A percentile compares a stretch with the other conserved stretches of the same genome.
Conservation (phyloP, 148 eudicot genomes). For the Camellia lanceoleosa region DNA sequence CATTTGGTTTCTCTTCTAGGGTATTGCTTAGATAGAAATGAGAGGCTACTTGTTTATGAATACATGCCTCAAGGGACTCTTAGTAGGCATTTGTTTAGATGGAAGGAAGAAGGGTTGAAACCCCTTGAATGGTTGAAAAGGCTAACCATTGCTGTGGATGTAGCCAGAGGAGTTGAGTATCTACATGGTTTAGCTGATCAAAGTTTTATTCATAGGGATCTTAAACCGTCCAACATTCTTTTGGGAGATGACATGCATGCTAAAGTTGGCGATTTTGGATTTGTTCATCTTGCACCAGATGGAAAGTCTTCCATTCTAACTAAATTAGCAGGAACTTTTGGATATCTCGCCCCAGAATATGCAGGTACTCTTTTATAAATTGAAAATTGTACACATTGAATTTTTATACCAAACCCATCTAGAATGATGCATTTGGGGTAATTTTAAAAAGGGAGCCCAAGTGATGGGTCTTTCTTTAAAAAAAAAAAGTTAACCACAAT, state of each 20-base stretch:
- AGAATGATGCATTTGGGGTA: neutral
- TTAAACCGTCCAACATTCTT: slow-evolving; percentile 29
- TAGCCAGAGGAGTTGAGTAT: slow-evolving; percentile 29
- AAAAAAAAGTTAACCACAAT: too few species aligned
- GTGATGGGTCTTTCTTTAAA: too few species aligned
- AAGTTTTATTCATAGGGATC: slow-evolving; percentile 28
- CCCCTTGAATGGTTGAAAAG: slow-evolving; percentile 24
- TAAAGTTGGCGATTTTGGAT: slow-evolving; percentile 26
- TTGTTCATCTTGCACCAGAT: slow-evolving; percentile 29
- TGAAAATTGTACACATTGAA: too few species aligned
- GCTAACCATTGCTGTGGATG: slow-evolving; percentile 21
- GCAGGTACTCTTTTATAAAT: slow-evolving; percentile 14
- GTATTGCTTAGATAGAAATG: slow-evolving; percentile 41
- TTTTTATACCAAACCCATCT: too few species aligned
- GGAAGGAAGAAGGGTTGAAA: slow-evolving; percentile 27
- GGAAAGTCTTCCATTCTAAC: slow-evolving; percentile 21
- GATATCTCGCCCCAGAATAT: slow-evolving; percentile 25
- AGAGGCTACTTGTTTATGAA: slow-evolving; percentile 50
- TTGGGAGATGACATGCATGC: slow-evolving; percentile 29
- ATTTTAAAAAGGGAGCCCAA: too few species aligned
- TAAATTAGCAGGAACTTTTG: slow-evolving; percentile 25
- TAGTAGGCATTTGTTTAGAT: slow-evolving; percentile 39
- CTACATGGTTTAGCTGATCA: slow-evolving; percentile 26
- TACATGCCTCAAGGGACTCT: slow-evolving; percentile 49
- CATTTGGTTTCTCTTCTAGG: slow-evolving; percentile 48